Percentiles rank a stretch among this genome's conserved stretches.
These are phyloP conservation scores for Glomus cerebriforme DNA, from an alignment of 192 early-diverging fungal species.

Conservation along the genomic window DNA sequence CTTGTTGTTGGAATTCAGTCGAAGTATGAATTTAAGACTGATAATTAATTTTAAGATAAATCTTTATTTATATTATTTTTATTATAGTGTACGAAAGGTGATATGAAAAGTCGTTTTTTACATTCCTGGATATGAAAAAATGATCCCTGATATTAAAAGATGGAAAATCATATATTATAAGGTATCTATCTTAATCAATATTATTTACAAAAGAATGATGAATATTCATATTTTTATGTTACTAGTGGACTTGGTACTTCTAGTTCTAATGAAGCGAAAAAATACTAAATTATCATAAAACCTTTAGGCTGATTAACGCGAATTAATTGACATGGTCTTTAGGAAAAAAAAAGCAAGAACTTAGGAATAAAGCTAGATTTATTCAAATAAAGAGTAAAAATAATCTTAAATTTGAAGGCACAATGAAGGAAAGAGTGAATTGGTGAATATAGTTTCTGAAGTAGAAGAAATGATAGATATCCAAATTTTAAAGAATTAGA, in stretches of 20 bases:
- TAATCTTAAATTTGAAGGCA: conserved; percentile 78
- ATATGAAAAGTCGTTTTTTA: conserved; percentile 73
- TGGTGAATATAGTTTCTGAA: too few species aligned
- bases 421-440: too few species aligned
- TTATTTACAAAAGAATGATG: too few species aligned
- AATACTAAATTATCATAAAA: conserved; percentile 85
- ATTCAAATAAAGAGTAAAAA: conserved; percentile 87
- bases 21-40: too few species aligned
- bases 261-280: conserved; percentile 78
- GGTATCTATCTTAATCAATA: background rate
- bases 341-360: conserved; percentile 81
- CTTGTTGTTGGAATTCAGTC: conserved; percentile 89
- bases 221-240: too few species aligned
- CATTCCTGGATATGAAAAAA: conserved; percentile 83
- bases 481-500: too few species aligned
- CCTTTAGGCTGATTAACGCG: conserved; percentile 65
- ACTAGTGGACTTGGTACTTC: conserved; percentile 94
- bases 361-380: conserved; percentile 88
- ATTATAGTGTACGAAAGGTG: background rate
- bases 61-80: too few species aligned
- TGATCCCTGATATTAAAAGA: conserved; percentile 66
- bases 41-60: too few species aligned
- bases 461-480: too few species aligned
- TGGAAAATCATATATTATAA: conserved; percentile 97
- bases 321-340: conserved; percentile 95